A percentile compares a stretch with the other conserved stretches of the same genome.
Evolutionary conservation across 208 protist species (phyloP).

Genomic region (Leishmania tropica): DNA sequence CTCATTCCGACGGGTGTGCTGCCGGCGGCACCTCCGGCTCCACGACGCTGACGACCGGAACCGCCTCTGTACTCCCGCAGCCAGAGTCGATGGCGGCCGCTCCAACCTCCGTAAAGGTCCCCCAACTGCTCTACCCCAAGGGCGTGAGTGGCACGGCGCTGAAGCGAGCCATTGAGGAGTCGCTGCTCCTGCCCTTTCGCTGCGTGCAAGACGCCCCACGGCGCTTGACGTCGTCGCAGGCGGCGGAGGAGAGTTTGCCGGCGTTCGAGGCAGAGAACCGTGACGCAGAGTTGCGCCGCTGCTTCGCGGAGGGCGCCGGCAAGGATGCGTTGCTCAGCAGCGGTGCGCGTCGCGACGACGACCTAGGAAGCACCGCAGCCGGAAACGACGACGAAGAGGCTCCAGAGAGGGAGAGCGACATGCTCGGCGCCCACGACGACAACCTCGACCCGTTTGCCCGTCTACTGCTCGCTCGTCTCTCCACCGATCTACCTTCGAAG

Average conservation of each 20-base stretch:
- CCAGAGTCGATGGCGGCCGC: background rate
- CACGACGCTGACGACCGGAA: conserved; percentile 6
- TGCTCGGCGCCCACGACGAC: conserved; percentile 18
- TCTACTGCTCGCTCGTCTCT: conserved; percentile 30
- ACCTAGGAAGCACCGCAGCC: background rate
- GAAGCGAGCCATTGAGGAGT: conserved; percentile 74
- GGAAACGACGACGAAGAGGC: conserved; percentile 5
- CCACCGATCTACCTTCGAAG: conserved; percentile 11
- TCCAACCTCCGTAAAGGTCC: conserved; percentile 1
- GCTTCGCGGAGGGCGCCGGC: conserved; percentile 40
- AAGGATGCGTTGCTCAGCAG: conserved; percentile 23
- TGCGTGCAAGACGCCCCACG: conserved; percentile 54
- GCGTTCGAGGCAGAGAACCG: conserved; percentile 40
- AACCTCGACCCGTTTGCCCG: conserved; percentile 35
- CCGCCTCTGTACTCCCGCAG: background rate
- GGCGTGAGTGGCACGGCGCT: conserved; percentile 55
- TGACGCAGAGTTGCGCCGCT: conserved; percentile 31
- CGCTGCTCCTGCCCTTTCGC: conserved; percentile 51
- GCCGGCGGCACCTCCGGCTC: background rate
- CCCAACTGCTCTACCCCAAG: conserved; percentile 33
- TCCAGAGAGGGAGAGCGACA: conserved; percentile 12
- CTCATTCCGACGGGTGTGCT: background rate
- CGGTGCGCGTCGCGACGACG: conserved; percentile 28
- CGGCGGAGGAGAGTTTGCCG: conserved; percentile 20
- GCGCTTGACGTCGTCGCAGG: conserved; percentile 27